Conservation (phyloP, 2,329 filamentous ascomycete species). For the Colletotrichum musicola region DNA sequence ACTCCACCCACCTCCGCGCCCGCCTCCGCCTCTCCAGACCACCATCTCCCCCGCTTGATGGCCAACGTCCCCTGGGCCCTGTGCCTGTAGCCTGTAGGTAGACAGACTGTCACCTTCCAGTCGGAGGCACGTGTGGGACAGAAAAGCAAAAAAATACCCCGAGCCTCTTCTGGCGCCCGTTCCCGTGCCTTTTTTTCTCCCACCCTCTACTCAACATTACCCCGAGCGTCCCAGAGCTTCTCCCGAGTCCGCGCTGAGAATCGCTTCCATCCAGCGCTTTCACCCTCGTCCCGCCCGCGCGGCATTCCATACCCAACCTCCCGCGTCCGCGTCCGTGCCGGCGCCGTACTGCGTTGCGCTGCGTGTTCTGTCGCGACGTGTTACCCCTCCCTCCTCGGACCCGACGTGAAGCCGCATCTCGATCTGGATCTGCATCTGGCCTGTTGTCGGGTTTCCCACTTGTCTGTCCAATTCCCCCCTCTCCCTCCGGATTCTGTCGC, state of each 20-base stretch:
- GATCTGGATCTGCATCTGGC: too few relatives aligned
- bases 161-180: constrained; percentile 36
- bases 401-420: too few relatives aligned
- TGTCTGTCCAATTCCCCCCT: too few relatives aligned
- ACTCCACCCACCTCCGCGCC: constrained; percentile 9
- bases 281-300: constrained; percentile 32
- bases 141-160: constrained; percentile 38
- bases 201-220: constrained; percentile 60
- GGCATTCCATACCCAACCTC: not conserved
- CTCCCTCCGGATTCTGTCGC: constrained; percentile 6
- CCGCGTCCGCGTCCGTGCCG: too few relatives aligned
- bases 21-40: constrained; percentile 27
- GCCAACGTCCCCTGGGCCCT: constrained; percentile 19
- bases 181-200: constrained; percentile 38
- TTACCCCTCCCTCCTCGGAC: too few relatives aligned
- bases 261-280: constrained; percentile 36
- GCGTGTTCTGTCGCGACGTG: too few relatives aligned
- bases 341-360: too few relatives aligned
- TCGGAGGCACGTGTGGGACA: constrained; percentile 33
- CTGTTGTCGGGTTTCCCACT: too few relatives aligned
- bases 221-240: constrained; percentile 50
- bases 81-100: constrained; percentile 7
- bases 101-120: not conserved
- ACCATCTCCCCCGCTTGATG: constrained; percentile 16
- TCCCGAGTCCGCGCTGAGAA: constrained; percentile 31